Base-by-base conservation (phyloP, 768 basidiomycete genomes). In the Serendipita indica region DNA sequence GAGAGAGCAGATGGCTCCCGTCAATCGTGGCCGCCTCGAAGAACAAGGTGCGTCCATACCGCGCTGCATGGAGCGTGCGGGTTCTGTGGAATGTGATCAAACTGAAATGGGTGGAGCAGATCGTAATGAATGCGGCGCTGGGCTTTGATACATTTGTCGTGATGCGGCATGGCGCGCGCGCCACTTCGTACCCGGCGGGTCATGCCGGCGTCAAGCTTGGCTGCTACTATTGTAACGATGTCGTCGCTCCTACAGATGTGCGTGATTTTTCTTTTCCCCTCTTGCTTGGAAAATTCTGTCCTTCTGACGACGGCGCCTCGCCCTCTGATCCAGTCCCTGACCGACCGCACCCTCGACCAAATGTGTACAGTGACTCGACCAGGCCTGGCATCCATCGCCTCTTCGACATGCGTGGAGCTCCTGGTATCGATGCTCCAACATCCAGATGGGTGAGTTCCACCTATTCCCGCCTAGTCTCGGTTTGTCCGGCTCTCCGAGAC, bases 331-430 rank as follows among this genome's bases (percentile, higher is more conserved):
- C 62, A 78, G 83, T 81, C 80, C 2, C 70, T 86, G 39, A 86
- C 87, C 0, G 94, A 98, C 68, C 79, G 92, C 39, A 94, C 93
- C 2, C 78, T 98, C 13, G 96, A 98, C 69, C 94, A 98, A 69
- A 97, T 97, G 94, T 99, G 96, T 68, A 98, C 96, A 0, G 96
- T 99, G 30, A 97, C 94, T 0, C 75, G 96, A 20, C 96, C 96
- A 0, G 94, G 94, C 0, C 76, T 98, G 1, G 96, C 94, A 0
- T 81, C 90, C 0, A 90, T 97, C 57, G 96, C 96, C 0, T 81
- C 87, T 1, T 84, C 93, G 0, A 87, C 86, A 0, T 92, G 91
- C 0, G 94, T 97, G 1, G 96, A 99, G 68, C 75, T 99, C 6
- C 78, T 98, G 22, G 83, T 89, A 1, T 88, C 90, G 0, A 71